Evolutionary conservation across 1,139 yeast species (phyloP), one percentile per base, ranked within the genome.

Genomic region (Hansenula lynferdii): DNA sequence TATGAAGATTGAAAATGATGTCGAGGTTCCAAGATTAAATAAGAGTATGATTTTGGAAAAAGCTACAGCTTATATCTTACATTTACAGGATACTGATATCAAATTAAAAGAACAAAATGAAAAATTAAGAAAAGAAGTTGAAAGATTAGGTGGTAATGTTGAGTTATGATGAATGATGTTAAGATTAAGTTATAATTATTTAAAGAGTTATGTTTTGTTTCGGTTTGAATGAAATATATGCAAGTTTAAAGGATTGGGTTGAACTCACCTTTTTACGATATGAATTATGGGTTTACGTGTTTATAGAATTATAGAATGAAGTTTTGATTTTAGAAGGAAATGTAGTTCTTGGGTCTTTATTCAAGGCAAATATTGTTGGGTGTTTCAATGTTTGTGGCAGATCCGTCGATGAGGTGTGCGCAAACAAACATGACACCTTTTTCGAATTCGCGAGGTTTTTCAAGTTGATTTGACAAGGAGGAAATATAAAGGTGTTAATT

Each of bases 41-140:
- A 80, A 80, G 57, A 73, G 82, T 31, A 72, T 75, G 70, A 79
- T 80, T 39, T 61, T 80, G 45, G 86, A 80, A 49, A 75, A 75
- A 54, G 86, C 86, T 6, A 79, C 77, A 6, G 76, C 75, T 35
- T 80, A 81, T 50, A 70, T 81, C 36, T 53, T 70, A 30, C 64
- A 65, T 45, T 52, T 78, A 43, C 77, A 74, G 47, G 66, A 65
- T 30, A 70, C 70, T 44, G 72, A 73, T 48, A 56, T 58, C 27
- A 54, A 55, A 37, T 53, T 69, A 45, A 52, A 52, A 37, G 45
- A 53, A n/a, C 64, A 67, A 47, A 41, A 61, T 38, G 53, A 44
- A 37, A 45, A 42, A 36, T 48, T 56, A 44, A 55, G 41, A 32
- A 35, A 32, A 36, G 53, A 51, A 26, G 43, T 51, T 10, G 28